Evolutionary conservation across 345 rosid genomes (phyloP).

Genomic region (Rubroshorea leprosula): DNA sequence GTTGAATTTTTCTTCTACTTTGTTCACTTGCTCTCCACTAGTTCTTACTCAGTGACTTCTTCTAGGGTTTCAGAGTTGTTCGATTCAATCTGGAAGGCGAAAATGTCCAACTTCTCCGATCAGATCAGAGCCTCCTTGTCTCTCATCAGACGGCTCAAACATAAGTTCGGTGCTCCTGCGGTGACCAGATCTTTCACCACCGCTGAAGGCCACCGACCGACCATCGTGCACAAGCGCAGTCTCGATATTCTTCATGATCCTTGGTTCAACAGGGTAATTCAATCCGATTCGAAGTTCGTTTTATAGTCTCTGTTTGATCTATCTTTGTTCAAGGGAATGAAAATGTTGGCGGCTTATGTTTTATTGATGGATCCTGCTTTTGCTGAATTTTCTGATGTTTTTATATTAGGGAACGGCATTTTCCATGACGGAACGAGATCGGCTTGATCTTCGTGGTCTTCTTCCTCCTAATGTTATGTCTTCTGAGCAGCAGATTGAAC

Average conservation of each 20-base stretch:
- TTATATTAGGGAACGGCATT: constrained; percentile 76
- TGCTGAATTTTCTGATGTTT: not conserved
- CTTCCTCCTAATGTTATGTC: constrained; percentile 91
- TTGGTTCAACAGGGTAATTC: constrained; percentile 90
- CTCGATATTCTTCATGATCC: constrained; percentile 96
- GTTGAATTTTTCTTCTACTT: not conserved
- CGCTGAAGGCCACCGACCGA: constrained; percentile 79
- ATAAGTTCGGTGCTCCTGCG: constrained; percentile 10
- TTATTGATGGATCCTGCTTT: constrained; percentile 2
- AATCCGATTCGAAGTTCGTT: not conserved
- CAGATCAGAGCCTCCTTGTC: constrained; percentile 49
- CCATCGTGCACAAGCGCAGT: constrained; percentile 93
- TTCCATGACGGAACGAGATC: constrained; percentile 91
- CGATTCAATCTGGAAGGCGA: not conserved
- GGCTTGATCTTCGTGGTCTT: constrained; percentile 93
- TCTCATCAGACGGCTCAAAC: constrained; percentile 41
- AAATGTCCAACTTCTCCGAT: constrained; percentile 23
- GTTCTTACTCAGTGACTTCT: not conserved
- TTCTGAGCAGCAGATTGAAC: constrained; percentile 80
- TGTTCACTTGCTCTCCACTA: not conserved
- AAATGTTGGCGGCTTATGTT: no score
- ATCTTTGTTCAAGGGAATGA: no score
- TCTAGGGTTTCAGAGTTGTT: not conserved
- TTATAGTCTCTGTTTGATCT: no score
- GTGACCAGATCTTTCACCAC: constrained; percentile 66